A percentile compares a stretch with the other conserved stretches of the same genome.
These are phyloP conservation scores for Suillus paluster DNA, from an alignment of 768 basidiomycete genomes.

Conservation along the genomic window DNA sequence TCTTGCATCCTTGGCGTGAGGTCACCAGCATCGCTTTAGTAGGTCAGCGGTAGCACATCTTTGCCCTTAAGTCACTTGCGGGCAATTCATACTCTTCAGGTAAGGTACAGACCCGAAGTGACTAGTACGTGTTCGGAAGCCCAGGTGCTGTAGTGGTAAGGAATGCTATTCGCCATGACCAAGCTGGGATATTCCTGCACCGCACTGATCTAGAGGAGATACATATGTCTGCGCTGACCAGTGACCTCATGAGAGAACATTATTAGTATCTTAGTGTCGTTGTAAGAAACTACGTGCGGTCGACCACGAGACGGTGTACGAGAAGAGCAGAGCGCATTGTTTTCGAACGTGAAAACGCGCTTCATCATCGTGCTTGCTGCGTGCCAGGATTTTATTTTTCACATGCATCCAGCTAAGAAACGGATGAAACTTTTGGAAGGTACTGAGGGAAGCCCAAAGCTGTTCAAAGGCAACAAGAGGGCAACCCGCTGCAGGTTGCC, in stretches of 20 bases:
- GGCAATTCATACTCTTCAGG: neutral
- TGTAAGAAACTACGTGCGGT: neutral
- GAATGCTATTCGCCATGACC: neutral
- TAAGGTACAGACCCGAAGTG: neutral
- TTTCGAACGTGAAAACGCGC: neutral
- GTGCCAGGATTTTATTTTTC: neutral
- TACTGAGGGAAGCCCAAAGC: too few relatives aligned
- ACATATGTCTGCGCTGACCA: neutral
- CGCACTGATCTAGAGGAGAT: neutral
- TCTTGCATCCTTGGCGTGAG: neutral
- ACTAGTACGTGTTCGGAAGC: neutral
- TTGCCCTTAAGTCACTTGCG: neutral
- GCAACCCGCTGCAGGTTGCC: too few relatives aligned
- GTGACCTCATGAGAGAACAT: neutral
- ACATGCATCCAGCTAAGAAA: too few relatives aligned
- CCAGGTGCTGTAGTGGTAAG: neutral
- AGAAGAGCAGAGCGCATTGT: neutral
- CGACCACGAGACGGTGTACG: neutral
- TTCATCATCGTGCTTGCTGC: neutral
- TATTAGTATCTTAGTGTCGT: neutral
- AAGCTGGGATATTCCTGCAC: neutral
- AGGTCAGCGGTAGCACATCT: neutral
- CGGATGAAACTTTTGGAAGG: too few relatives aligned
- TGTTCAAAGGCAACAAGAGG: too few relatives aligned
- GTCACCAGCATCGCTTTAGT: neutral